Evolutionary conservation across 495 filamentous ascomycete species (phyloP).

Genomic region (Hyaloscypha variabilis): DNA sequence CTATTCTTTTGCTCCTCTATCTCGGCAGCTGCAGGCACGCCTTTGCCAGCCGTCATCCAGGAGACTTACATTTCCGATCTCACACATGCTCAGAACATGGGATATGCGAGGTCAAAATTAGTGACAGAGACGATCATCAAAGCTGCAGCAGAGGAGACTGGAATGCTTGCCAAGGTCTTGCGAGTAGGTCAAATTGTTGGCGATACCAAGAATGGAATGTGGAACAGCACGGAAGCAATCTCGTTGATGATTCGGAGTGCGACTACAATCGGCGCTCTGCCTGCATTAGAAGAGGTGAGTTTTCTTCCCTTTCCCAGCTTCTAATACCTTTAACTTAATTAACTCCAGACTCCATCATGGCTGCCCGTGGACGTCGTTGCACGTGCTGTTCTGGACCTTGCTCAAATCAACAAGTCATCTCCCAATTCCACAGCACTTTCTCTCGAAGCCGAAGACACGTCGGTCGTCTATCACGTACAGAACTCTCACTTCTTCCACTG

Average conservation of each 20-base stretch:
- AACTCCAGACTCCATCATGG: conserved; percentile 44
- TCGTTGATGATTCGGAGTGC: conserved; percentile 58
- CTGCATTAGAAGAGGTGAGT: conserved; percentile 46
- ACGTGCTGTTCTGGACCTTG: conserved; percentile 41
- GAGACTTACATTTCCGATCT: conserved; percentile 45
- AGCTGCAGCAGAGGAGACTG: conserved; percentile 33
- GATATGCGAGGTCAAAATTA: conserved; percentile 65
- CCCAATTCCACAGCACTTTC: not conserved
- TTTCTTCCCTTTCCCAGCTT: not conserved
- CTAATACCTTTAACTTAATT: not conserved
- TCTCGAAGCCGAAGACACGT: conserved; percentile 10
- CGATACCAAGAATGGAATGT: conserved; percentile 55
- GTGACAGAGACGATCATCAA: conserved; percentile 56
- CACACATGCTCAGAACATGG: conserved; percentile 51
- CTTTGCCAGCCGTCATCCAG: conserved; percentile 38
- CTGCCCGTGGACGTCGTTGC: conserved; percentile 57
- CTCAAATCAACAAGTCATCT: conserved; percentile 16
- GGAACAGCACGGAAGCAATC: conserved; percentile 66
- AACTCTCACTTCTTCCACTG: conserved; percentile 44
- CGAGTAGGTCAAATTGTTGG: conserved; percentile 64
- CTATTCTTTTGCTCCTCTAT: conserved; percentile 56
- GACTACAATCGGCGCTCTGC: conserved; percentile 49
- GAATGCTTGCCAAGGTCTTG: conserved; percentile 45
- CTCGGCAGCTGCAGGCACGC: conserved; percentile 45
- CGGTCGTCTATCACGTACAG: conserved; percentile 44